Evolutionary conservation across 257 asterid genomes (phyloP), one percentile per base, ranked within the genome.

Genomic region (Solanum pennellii): DNA sequence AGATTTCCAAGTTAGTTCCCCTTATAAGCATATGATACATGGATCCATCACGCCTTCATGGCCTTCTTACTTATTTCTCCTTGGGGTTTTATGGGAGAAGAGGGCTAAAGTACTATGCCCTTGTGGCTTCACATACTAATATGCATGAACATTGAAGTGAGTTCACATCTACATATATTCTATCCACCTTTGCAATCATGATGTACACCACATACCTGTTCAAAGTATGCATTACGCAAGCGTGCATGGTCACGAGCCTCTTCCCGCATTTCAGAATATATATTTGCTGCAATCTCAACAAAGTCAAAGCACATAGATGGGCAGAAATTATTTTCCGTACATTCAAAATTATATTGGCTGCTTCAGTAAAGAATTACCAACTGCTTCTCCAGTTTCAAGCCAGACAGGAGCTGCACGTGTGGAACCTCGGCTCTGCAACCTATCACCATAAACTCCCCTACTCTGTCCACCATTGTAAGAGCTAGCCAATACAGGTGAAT

Each of bases 211-310:
- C 91, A 79, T 91, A 97, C 99, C 99, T 97, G 99, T 90, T 97
- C 99, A 88, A 96, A 95, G 93, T 93, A 97, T 25, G 94, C 96
- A 92, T 97, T 97, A 72, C 98, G 98, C 45, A 94, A 88, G 76
- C 99, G 97, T 88, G 99, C 99, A 92, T 97, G 98, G 89, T 94
- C 99, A 83, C 98, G 98, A 90, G 99, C 98, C 86, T 95, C 99
- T 91, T 95, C 99, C 91, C 98, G 94, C 96, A 92, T 95, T 84
- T 96, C 99, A 90, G 99, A 91, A 87, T 97, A 97, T 93, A 97
- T 92, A 91, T 93, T 95, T 79, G 96, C 99, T 96, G 98, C 92
- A 92, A 94, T 85, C 89, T 88, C 94, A 89, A 92, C 87, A 91
- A 89, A 85, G 89, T 92, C 92, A 92, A 93, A 89, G 90, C 90